A percentile compares a stretch with the other conserved stretches of the same genome.
Conservation (phyloP, 192 early-diverging fungal genomes). For the Umbelopsis vinacea region DNA sequence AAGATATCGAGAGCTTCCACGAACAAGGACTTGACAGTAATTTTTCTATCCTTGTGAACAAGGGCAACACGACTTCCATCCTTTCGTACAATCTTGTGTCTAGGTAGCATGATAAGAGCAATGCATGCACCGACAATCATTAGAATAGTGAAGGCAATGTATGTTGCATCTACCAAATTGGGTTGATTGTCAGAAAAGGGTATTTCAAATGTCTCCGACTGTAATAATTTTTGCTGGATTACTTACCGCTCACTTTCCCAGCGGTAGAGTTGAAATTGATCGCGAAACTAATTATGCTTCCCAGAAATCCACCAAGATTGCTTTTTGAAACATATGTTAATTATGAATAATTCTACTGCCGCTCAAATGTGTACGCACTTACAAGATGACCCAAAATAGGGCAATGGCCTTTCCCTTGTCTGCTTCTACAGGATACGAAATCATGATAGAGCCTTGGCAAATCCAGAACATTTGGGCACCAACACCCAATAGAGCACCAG, state of each 20-base stretch:
- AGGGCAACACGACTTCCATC: constrained; percentile 70
- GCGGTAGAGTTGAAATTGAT: constrained; percentile 64
- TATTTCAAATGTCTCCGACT: no score
- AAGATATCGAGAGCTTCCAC: constrained; percentile 53
- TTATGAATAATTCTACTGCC: not conserved
- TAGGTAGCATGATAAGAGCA: constrained; percentile 55
- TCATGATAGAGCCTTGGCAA: constrained; percentile 69
- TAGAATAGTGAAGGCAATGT: constrained; percentile 66
- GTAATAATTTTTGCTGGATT: not conserved
- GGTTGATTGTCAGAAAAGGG: not conserved
- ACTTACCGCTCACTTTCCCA: constrained; percentile 47
- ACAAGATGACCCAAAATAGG: constrained; percentile 82
- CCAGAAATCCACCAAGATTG: constrained; percentile 74
- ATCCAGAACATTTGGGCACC: constrained; percentile 73
- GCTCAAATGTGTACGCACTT: not conserved
- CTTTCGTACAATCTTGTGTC: constrained; percentile 56
- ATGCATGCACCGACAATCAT: constrained; percentile 61
- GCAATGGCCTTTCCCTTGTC: constrained; percentile 79
- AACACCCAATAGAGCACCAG: constrained; percentile 76
- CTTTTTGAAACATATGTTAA: not conserved
- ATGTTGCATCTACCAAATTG: constrained; percentile 61
- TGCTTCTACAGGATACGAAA: constrained; percentile 77
- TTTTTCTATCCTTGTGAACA: constrained; percentile 61
- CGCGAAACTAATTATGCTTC: constrained; percentile 71
- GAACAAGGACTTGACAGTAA: constrained; percentile 33